These are phyloP conservation scores for Rhodosorus marinus DNA, from an alignment of 23 red algal species.

Conservation along the genomic window DNA sequence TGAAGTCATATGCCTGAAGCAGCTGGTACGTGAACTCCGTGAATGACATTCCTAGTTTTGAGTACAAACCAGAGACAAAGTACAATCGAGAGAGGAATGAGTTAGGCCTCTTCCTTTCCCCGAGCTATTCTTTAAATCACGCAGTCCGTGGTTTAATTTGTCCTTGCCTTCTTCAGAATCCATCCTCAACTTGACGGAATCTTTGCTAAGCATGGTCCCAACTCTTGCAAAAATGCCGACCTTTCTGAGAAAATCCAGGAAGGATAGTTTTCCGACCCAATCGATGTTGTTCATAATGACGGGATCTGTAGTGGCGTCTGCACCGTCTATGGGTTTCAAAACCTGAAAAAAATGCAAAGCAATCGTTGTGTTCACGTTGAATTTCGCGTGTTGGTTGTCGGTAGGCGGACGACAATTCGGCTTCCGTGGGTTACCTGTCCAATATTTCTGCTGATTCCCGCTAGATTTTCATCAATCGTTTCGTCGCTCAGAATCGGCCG, in stretches of 20 bases:
- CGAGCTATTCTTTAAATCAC: too few relatives aligned
- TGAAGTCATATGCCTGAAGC: slow-evolving; percentile 90
- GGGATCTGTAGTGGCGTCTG: neutral
- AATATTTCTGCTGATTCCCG: slow-evolving; percentile 23
- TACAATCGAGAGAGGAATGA: too few relatives aligned
- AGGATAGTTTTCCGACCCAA: slow-evolving; percentile 50
- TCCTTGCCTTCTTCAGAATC: slow-evolving; percentile 70
- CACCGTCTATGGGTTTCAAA: neutral
- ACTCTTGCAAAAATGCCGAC: slow-evolving; percentile 86
- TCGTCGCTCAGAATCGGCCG: slow-evolving; percentile 31
- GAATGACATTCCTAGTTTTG: slow-evolving; percentile 70
- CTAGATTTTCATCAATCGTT: slow-evolving; percentile 33
- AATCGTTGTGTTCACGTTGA: neutral
- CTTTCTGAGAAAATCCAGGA: slow-evolving; percentile 90
- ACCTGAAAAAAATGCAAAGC: neutral
- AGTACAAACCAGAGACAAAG: too few relatives aligned
- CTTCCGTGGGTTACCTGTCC: slow-evolving; percentile 9
- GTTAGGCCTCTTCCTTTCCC: too few relatives aligned
- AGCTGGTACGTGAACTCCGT: slow-evolving; percentile 99
- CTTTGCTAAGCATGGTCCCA: slow-evolving; percentile 76
- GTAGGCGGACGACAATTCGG: neutral
- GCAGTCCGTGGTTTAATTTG: too few relatives aligned
- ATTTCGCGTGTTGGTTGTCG: neutral
- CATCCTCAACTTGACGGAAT: slow-evolving; percentile 52
- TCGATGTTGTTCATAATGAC: slow-evolving; percentile 80